A percentile compares a stretch with the other conserved stretches of the same genome.
Evolutionary conservation across 805 yeast species (phyloP).

Genomic region (Candida chilensis): DNA sequence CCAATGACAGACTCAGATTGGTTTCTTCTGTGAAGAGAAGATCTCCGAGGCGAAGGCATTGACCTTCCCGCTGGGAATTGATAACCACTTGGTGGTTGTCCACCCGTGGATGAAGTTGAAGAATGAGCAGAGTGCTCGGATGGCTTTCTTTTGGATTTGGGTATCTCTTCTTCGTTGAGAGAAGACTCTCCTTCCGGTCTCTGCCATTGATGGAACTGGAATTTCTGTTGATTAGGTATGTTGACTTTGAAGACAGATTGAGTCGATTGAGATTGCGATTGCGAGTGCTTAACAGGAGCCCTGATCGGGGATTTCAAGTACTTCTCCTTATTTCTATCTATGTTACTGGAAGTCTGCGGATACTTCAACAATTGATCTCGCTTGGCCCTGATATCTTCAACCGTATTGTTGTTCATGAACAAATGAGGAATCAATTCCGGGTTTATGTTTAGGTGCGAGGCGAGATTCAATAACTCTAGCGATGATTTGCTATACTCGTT

Average conservation of each 20-base stretch:
- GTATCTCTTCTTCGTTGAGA: neutral
- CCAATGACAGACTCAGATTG: conserved; percentile 1
- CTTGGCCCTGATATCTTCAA: neutral
- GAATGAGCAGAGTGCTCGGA: neutral
- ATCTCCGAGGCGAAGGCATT: neutral
- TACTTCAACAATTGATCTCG: neutral
- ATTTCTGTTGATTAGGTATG: neutral
- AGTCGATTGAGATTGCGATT: conserved; percentile 1
- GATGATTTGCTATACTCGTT: conserved; percentile 19
- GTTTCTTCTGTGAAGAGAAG: conserved; percentile 1
- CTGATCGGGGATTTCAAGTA: neutral
- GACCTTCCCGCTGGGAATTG: neutral
- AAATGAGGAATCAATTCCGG: conserved; percentile 18
- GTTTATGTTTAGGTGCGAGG: conserved; percentile 14
- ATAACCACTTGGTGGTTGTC: neutral
- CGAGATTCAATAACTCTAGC: conserved; percentile 23
- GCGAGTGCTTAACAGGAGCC: neutral
- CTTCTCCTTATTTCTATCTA: too few relatives aligned
- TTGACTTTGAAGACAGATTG: conserved; percentile 1
- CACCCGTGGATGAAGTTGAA: neutral
- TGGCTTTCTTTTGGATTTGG: neutral
- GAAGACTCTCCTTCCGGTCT: neutral
- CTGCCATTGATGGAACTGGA: conserved; percentile 1
- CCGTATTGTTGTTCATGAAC: conserved; percentile 6
- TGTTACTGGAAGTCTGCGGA: too few relatives aligned